These are phyloP conservation scores for Proliferodiscus dingleyae DNA, from an alignment of 2,329 filamentous ascomycete species.

Conservation along the genomic window DNA sequence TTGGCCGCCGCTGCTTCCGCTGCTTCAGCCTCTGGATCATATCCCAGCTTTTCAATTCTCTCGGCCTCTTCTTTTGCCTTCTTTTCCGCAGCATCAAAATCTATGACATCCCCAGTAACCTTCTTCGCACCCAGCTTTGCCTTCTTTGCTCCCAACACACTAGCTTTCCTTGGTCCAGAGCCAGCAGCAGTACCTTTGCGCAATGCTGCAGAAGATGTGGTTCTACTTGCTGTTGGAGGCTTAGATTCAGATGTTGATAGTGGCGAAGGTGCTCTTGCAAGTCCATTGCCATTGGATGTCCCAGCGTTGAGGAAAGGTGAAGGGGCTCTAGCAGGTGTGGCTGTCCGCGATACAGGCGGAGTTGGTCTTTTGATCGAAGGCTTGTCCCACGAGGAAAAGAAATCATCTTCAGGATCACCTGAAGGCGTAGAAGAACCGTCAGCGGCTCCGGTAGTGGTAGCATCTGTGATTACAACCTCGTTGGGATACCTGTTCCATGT, in stretches of 20 bases:
- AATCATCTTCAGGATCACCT: slow-evolving; percentile 81
- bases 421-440: slow-evolving; percentile 72
- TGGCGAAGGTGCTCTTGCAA: slow-evolving; percentile 76
- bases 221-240: slow-evolving; percentile 60
- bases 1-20: slow-evolving; percentile 39
- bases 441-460: slow-evolving; percentile 49
- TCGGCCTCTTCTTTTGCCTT: slow-evolving; percentile 97
- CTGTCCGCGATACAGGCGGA: slow-evolving; percentile 84
- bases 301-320: slow-evolving; percentile 79
- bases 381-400: slow-evolving; percentile 99
- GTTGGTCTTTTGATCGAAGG: slow-evolving; percentile 94
- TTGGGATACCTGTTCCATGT: slow-evolving; percentile 63
- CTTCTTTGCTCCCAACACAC: slow-evolving; percentile 83
- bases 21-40: slow-evolving; percentile 83
- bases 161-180: slow-evolving; percentile 69
- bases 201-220: slow-evolving; percentile 74
- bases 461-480: slow-evolving; percentile 81
- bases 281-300: slow-evolving; percentile 65
- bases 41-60: slow-evolving; percentile 89
- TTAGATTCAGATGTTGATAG: slow-evolving; percentile 58
- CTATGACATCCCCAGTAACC: slow-evolving; percentile 71
- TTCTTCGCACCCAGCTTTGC: slow-evolving; percentile 91
- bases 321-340: slow-evolving; percentile 76
- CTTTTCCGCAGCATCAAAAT: slow-evolving; percentile 96
- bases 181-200: slow-evolving; percentile 64